Percentiles rank a stretch among this genome's conserved stretches.
Conservation (phyloP, 2,329 filamentous ascomycete genomes). For the Zasmidium cellare region DNA sequence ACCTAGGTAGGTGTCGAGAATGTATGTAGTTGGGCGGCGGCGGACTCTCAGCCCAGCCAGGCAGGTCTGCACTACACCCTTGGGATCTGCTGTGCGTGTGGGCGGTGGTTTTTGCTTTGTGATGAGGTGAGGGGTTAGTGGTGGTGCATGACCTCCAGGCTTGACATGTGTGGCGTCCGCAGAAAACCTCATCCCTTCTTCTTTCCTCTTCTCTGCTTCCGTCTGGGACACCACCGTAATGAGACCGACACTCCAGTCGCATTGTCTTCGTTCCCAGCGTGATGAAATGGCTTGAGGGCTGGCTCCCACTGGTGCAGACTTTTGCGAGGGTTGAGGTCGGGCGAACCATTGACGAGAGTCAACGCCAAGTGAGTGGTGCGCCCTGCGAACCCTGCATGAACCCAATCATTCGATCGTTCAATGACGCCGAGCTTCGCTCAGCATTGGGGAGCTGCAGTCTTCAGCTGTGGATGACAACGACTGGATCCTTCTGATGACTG, state of each 20-base stretch:
- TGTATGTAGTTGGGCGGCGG: no score
- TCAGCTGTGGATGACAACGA: no score
- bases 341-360: background rate
- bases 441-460: no score
- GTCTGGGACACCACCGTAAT: background rate
- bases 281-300: no score
- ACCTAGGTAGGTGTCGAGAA: no score
- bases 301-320: background rate
- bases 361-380: background rate
- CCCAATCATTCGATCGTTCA: no score
- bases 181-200: background rate
- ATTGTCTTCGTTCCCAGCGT: no score
- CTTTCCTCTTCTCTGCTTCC: background rate
- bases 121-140: background rate
- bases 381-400: background rate
- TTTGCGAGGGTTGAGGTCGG: background rate
- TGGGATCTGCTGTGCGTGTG: background rate
- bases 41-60: background rate
- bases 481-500: no score
- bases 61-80: background rate
- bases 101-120: background rate
- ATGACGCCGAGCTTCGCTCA: no score
- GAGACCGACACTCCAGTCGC: background rate
- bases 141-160: background rate
- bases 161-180: background rate